A percentile compares a stretch with the other conserved stretches of the same genome.
phyloP scores from a whole-genome alignment of 1,139 yeast species.

The Taphrina wiesneri region DNA sequence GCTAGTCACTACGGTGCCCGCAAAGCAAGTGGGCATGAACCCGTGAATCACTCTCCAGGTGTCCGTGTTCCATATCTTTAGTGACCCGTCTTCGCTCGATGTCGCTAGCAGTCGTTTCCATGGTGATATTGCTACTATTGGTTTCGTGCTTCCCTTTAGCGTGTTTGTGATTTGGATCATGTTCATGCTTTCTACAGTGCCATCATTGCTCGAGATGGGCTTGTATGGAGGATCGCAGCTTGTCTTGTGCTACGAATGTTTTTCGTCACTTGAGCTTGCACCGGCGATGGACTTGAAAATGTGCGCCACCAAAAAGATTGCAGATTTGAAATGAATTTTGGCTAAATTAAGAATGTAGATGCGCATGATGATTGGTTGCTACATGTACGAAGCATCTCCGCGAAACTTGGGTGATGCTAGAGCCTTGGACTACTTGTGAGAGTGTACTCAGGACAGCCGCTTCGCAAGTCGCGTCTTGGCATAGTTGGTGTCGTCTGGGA shows the following conservation, averaged over 20 bases:
- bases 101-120: not conserved
- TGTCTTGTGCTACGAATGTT: too few relatives aligned
- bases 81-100: conserved; percentile 3
- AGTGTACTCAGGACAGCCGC: too few relatives aligned
- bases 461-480: too few relatives aligned
- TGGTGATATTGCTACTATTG: conserved; percentile 2
- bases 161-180: not conserved
- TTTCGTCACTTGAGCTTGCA: too few relatives aligned
- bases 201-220: too few relatives aligned
- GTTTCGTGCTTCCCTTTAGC: not conserved
- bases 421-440: too few relatives aligned
- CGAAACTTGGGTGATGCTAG: not conserved
- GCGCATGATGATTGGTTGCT: not conserved
- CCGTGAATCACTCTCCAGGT: not conserved
- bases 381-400: not conserved
- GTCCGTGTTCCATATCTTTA: conserved; percentile 4
- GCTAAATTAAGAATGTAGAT: not conserved
- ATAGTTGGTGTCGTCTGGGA: too few relatives aligned
- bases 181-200: too few relatives aligned
- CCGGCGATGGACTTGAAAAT: not conserved
- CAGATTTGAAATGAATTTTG: not conserved
- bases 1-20: not conserved
- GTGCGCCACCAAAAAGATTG: not conserved
- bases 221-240: too few relatives aligned
- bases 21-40: conserved; percentile 14